Base-by-base conservation (phyloP, 164 flowering plant genomes). In the Magnolia kwangsiensis region DNA sequence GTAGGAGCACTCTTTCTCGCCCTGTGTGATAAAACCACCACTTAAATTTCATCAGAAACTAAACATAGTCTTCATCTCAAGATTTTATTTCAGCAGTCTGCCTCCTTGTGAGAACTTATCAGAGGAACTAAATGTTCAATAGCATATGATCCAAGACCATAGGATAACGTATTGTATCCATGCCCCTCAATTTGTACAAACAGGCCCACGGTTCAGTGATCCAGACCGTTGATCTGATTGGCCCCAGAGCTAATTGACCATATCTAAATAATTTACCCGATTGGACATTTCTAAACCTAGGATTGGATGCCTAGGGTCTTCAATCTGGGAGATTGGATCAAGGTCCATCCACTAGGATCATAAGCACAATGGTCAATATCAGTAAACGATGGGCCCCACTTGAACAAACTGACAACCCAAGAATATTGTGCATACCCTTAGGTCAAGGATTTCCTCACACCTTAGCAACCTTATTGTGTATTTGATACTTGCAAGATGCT, bases 1-100 rank as follows among this genome's bases (percentile, higher is more conserved):
- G 83, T 92, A 91, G 72, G 93, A 83, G 78, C 99, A 96, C 83
- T 94, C 99, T 72, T 88, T 90, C 81, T 94, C 99, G 67, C 98
- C 98, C 99, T 96, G 89, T 67, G 50, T 45, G 29, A 68, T 31
- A 68, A 45, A 27, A 64, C 16, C 27, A 63, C 20, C 29, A 18
- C 8, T 11, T 16, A 63, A 31, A 8, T 68, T 5, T 27, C 66
- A 73, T 73, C 51, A 37, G 50, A 67, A 67, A 23, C 49, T 31
- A 70, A 68, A 14, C 37, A 2, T 29, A 14, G 23, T 68, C 37
- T 16, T 24, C 20, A 24, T 68, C 9, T 31, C 61, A 55, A 55
- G 61, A 64, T 8, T 64, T 64, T 9, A 64, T 64, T 64, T 64
- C 67, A 64, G 29, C 24, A 64, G 24, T 64, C 67, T 13, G n/a